Evolutionary conservation across 1,284 basidiomycete genomes (phyloP), one percentile per base, ranked within the genome.

Genomic region (Moesziomyces sp.): DNA sequence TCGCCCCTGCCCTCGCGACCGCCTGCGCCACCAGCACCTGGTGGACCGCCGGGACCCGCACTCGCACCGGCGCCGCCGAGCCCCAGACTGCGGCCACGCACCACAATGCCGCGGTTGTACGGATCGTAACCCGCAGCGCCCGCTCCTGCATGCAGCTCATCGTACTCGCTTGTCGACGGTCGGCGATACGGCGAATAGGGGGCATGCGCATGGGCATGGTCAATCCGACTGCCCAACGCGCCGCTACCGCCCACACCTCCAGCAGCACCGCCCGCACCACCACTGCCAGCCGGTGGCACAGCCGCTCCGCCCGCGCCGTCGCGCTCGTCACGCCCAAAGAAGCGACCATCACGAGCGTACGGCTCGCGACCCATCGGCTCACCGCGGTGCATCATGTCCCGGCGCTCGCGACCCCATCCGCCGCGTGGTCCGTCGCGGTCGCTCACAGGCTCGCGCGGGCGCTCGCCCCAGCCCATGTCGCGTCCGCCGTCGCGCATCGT

Each of bases 381-480:
- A 3, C 23, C 46, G 19, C 33, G 10, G 47, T 58, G 30, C 9
- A 28, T 23, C 18, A 28, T 45, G 11, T 59, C 58, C 24, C 51
- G 48, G 11, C 58, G 55, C n/a, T 55, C 58, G 23, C 65, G 54
- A 46, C 65, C 58, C 46, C 53, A 50, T n/a, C 55, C 55, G n/a
- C 55, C 48, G n/a, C 58, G 45, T 5, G 46, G 13, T 14, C 30
- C 11, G 21, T 59, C 63, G 14, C 57, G 48, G 14, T 55, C 57
- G 18, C 24, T 45, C 45, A 56, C 23, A 3, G 38, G 38, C 5
- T 56, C 63, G 11, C 63, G 57, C 35, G 63, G 45, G 18, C 64
- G 49, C 16, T 67, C 66, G 33, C 56, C 59, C 66, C 66, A 69
- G 18, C 66, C 66, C 52, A 58, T 54, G 38, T 69, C 66, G 13